Evolutionary conservation across 1,139 yeast genomes (phyloP).

Genomic region (Saccharomycopsis hybrid): DNA sequence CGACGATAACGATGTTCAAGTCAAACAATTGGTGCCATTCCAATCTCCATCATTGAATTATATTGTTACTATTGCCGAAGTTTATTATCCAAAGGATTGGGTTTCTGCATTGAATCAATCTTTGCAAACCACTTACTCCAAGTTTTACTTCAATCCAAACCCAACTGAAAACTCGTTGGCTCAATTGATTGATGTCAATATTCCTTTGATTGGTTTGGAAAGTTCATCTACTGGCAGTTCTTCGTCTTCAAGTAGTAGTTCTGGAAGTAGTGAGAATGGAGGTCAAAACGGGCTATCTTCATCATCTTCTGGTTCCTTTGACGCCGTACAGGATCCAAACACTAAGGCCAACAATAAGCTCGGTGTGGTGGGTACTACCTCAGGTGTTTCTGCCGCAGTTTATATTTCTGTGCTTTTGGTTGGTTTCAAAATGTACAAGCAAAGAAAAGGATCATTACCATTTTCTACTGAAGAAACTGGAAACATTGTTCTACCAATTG

Average conservation of each 20-base stretch:
- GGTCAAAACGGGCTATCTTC: constrained; percentile 11
- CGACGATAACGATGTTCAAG: constrained; percentile 37
- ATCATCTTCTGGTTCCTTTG: constrained; percentile 15
- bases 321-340: constrained; percentile 12
- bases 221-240: constrained; percentile 4
- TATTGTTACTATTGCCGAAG: constrained; percentile 70
- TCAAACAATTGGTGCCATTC: constrained; percentile 59
- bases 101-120: constrained; percentile 39
- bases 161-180: constrained; percentile 45
- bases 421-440: constrained; percentile 31
- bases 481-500: constrained; percentile 22
- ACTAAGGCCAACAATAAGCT: constrained; percentile 12
- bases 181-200: constrained; percentile 48
- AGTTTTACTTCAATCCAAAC: constrained; percentile 44
- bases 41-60: constrained; percentile 43
- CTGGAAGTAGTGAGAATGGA: constrained; percentile 10
- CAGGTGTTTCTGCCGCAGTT: constrained; percentile 18
- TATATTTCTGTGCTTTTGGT: constrained; percentile 48
- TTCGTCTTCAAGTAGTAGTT: constrained; percentile 13
- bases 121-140: constrained; percentile 40
- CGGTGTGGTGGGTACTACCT: constrained; percentile 15
- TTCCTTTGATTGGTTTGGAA: constrained; percentile 18
- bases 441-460: constrained; percentile 9
- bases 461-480: constrained; percentile 16
- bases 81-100: constrained; percentile 56